These are phyloP conservation scores for Peziza echinospora DNA, from an alignment of 495 filamentous ascomycete species.

Conservation along the genomic window DNA sequence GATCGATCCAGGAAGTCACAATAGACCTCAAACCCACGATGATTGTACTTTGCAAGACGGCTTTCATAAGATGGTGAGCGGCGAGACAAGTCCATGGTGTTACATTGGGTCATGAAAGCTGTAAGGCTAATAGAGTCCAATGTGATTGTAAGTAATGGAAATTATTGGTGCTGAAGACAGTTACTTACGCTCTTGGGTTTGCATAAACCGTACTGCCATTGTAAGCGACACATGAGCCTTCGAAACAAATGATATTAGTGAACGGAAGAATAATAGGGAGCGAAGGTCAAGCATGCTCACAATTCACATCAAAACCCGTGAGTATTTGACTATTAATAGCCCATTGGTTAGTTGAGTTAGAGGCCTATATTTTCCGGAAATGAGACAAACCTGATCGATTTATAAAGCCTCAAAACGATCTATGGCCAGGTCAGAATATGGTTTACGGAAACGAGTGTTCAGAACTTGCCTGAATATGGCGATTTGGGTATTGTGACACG, in stretches of 20 bases:
- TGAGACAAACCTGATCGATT: constrained; percentile 31
- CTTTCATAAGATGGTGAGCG: constrained; percentile 72
- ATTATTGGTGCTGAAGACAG: background rate
- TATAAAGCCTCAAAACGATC: constrained; percentile 68
- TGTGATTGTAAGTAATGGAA: background rate
- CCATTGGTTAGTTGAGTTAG: background rate
- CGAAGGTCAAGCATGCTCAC: too few relatives aligned
- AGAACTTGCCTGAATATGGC: constrained; percentile 40
- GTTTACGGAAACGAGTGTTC: background rate
- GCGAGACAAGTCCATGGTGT: constrained; percentile 54
- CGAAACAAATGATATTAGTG: too few relatives aligned
- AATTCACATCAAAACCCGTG: constrained; percentile 71
- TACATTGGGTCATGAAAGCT: constrained; percentile 59
- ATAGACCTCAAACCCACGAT: constrained; percentile 61
- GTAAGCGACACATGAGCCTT: constrained; percentile 57
- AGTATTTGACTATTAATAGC: constrained; percentile 40
- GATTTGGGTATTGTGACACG: constrained; percentile 55
- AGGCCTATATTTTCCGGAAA: background rate
- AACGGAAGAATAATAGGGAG: too few relatives aligned
- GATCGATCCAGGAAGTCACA: constrained; percentile 50
- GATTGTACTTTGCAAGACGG: constrained; percentile 69
- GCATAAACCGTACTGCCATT: constrained; percentile 55
- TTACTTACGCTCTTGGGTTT: constrained; percentile 32
- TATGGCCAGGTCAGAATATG: constrained; percentile 19
- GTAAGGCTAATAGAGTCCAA: constrained; percentile 27